Conservation (phyloP, 2,329 filamentous ascomycete genomes). For the Botryotinia globosa region DNA sequence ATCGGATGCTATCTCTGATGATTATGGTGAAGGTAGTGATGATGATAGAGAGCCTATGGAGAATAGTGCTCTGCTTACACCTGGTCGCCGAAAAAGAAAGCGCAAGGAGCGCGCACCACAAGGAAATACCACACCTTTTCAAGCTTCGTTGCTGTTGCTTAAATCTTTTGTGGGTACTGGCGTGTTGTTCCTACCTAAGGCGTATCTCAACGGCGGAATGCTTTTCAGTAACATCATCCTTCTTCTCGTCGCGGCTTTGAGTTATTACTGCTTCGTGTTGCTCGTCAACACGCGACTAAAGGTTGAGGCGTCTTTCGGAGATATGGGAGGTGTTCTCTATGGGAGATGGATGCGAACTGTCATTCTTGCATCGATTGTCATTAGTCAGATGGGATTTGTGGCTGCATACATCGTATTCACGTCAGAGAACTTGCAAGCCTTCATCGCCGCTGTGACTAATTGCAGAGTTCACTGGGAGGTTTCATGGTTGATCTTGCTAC, state of each 20-base stretch:
- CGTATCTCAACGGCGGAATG: slow-evolving; percentile 96
- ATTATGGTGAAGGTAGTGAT: slow-evolving; percentile 54
- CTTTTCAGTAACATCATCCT: slow-evolving; percentile 91
- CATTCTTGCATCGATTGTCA: slow-evolving; percentile 87
- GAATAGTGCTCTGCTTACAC: slow-evolving; percentile 77
- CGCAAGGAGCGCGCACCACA: slow-evolving; percentile 71
- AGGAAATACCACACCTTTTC: slow-evolving; percentile 74
- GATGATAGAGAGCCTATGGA: slow-evolving; percentile 80
- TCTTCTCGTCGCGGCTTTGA: slow-evolving; percentile 78
- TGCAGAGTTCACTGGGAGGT: slow-evolving; percentile 85
- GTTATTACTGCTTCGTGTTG: slow-evolving; percentile 96
- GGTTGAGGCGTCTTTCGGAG: slow-evolving; percentile 92
- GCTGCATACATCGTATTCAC: slow-evolving; percentile 97
- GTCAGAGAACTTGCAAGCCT: slow-evolving; percentile 90
- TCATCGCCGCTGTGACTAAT: slow-evolving; percentile 85
- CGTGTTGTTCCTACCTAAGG: slow-evolving; percentile 86
- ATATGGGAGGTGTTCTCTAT: slow-evolving; percentile 90
- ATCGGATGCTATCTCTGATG: slow-evolving; percentile 65
- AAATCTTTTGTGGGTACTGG: slow-evolving; percentile 98
- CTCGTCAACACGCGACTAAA: slow-evolving; percentile 82
- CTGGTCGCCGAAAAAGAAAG: slow-evolving; percentile 69
- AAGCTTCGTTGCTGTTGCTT: slow-evolving; percentile 79
- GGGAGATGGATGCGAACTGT: slow-evolving; percentile 84
- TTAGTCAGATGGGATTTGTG: slow-evolving; percentile 93
- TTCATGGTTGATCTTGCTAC: slow-evolving; percentile 86